Percentiles rank a stretch among this genome's conserved stretches.
Evolutionary conservation across 1,284 basidiomycete species (phyloP).

Genomic region (Cryptococcus deneoformans): DNA sequence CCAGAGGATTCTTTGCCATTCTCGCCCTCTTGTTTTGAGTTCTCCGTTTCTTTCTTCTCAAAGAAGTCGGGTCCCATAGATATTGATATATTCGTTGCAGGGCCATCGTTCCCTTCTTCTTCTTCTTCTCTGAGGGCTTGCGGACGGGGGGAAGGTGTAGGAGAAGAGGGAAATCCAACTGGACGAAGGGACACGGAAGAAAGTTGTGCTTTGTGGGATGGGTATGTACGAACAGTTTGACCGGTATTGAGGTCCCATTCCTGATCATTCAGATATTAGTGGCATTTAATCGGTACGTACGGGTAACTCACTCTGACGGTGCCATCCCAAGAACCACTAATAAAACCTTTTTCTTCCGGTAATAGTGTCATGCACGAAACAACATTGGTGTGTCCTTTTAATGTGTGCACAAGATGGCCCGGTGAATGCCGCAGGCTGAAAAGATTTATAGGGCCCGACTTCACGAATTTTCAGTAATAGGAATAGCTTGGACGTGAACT

Average conservation of each 20-base stretch:
- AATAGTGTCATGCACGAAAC: slow-evolving; percentile 82
- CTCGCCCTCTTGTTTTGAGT: slow-evolving; percentile 3
- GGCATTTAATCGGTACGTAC: background rate
- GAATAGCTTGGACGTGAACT: no score
- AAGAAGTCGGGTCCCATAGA: slow-evolving; percentile 37
- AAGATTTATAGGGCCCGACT: slow-evolving; percentile 85
- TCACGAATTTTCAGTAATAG: background rate
- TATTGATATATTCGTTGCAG: slow-evolving; percentile 51
- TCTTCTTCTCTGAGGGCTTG: slow-evolving; percentile 50
- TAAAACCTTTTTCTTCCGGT: slow-evolving; percentile 75
- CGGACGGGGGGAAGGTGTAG: slow-evolving; percentile 50
- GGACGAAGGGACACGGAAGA: slow-evolving; percentile 79
- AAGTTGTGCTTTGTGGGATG: slow-evolving; percentile 81
- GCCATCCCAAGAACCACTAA: slow-evolving; percentile 95
- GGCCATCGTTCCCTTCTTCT: slow-evolving; percentile 33
- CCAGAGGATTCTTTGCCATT: background rate
- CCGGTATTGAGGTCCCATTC: slow-evolving; percentile 99
- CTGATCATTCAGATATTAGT: slow-evolving; percentile 51
- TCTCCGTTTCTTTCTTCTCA: slow-evolving; percentile 5
- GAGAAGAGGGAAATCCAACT: slow-evolving; percentile 23
- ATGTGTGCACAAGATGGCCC: slow-evolving; percentile 70
- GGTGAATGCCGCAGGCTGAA: slow-evolving; percentile 91
- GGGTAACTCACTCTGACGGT: slow-evolving; percentile 68
- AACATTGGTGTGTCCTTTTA: slow-evolving; percentile 68
- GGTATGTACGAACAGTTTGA: slow-evolving; percentile 70